Evolutionary conservation across 176 grass and related monocot genomes (phyloP).

Genomic region (Carex cristatella): DNA sequence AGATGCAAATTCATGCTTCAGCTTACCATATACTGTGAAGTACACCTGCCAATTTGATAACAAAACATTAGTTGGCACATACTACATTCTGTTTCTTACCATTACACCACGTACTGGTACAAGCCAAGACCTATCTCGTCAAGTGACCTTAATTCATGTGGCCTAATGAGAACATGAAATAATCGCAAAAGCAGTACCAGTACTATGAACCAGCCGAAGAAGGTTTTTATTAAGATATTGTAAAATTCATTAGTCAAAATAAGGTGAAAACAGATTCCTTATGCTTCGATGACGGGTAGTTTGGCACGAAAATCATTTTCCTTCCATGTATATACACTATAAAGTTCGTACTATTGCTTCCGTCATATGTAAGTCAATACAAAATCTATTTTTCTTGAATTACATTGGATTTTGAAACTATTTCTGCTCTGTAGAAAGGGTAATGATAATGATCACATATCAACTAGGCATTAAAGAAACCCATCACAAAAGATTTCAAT

Average conservation of each 20-base stretch:
- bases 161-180: not conserved
- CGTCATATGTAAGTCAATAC: not conserved
- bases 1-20: slow-evolving; percentile 36
- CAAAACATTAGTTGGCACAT: not conserved
- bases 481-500: not conserved
- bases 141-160: not conserved
- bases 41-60: slow-evolving; percentile 46
- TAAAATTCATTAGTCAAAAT: not conserved
- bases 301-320: not conserved
- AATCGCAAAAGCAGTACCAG: not conserved
- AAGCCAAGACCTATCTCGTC: not conserved
- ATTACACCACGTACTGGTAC: not conserved
- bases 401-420: not conserved
- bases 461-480: not conserved
- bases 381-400: not conserved
- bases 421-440: not conserved
- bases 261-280: not conserved
- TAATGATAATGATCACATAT: not conserved
- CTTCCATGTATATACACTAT: not conserved
- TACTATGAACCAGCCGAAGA: not conserved
- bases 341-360: not conserved
- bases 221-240: not conserved
- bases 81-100: not conserved
- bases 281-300: not conserved
- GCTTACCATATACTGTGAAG: slow-evolving; percentile 73